A percentile compares a stretch with the other conserved stretches of the same genome.
These are phyloP conservation scores for Diaporthe eres DNA, from an alignment of 2,329 filamentous ascomycete species.

Conservation along the genomic window DNA sequence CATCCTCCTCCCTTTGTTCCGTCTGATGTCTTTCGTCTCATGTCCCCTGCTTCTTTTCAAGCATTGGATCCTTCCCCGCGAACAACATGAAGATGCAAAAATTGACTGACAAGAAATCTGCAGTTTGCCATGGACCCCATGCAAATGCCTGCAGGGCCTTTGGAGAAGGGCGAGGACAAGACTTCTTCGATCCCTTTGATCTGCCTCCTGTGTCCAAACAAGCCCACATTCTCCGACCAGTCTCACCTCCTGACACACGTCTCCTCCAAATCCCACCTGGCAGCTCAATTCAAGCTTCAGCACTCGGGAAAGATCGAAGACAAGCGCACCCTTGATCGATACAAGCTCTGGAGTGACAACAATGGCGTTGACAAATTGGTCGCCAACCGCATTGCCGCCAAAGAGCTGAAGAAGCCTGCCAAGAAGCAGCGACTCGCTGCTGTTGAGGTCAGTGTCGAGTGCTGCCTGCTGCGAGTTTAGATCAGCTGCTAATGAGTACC, in stretches of 20 bases:
- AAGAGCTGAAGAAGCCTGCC: slow-evolving; percentile 71
- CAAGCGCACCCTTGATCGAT: slow-evolving; percentile 73
- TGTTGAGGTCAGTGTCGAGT: slow-evolving; percentile 7
- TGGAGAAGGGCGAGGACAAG: slow-evolving; percentile 25
- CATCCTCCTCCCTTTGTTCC: background rate
- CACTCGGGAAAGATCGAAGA: slow-evolving; percentile 78
- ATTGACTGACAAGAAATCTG: background rate
- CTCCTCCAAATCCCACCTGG: slow-evolving; percentile 91
- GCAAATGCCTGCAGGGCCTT: background rate
- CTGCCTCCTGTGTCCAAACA: slow-evolving; percentile 87
- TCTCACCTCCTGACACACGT: slow-evolving; percentile 95
- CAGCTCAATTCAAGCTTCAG: slow-evolving; percentile 85
- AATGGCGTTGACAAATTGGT: slow-evolving; percentile 81
- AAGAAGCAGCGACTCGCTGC: slow-evolving; percentile 26
- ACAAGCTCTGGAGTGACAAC: slow-evolving; percentile 83
- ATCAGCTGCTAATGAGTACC: background rate
- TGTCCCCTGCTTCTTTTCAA: background rate
- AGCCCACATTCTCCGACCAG: slow-evolving; percentile 86
- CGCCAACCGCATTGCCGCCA: slow-evolving; percentile 82
- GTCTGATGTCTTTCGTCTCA: background rate
- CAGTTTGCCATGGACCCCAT: slow-evolving; percentile 35
- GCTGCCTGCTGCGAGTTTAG: background rate
- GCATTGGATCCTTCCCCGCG: background rate
- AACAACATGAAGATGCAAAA: background rate
- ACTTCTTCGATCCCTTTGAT: slow-evolving; percentile 72